Evolutionary conservation across 768 basidiomycete genomes (phyloP), one percentile per base, ranked within the genome.

Genomic region (Pilatotrama ljubarskyi): DNA sequence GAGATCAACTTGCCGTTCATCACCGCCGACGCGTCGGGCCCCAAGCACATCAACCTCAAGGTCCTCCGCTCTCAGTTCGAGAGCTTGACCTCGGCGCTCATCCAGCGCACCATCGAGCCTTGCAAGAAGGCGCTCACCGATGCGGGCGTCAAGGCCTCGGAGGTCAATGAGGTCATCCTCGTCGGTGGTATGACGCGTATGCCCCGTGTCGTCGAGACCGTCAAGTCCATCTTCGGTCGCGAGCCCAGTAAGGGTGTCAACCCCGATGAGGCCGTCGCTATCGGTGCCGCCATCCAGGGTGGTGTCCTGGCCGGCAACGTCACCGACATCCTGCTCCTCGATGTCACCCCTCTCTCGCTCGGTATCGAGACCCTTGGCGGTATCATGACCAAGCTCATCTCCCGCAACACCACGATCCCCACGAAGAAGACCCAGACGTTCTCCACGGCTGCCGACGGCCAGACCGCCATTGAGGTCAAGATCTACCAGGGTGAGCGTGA

Each of bases 401-500:
- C 82, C 71, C 90, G 97, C 60, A 99, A 99, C 81, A 99, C 97
- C 11, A 98, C 97, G 58, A 98, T 98, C 76, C 97, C 97, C 5
- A 98, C 96, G 67, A 99, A 99, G 84, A 99, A 99, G 84, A 95
- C 93, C 0, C 96, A 98, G 75, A 91, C 90, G 43, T 98, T 99
- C 84, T 98, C 96, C 4, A 99, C 97, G 15, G 96, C 97, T 40
- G 96, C 96, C 38, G 97, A 99, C 63, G 96, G 97, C 52, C 97
- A 99, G 77, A 96, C 91, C n/a, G 95, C 96, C 37, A 98, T 99
- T 65, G 95, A 98, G 75, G 96, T 99, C 75, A 98, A 98, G 86
- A 95, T 99, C 68, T 99, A 86, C 83, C 97, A 99, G 78, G 97
- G 97, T 70, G 97, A 99, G 81, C 95, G 97, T 80, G 97, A 98